These are phyloP conservation scores for Peniophora sp. DNA, from an alignment of 1,284 basidiomycete genomes.

Conservation along the genomic window DNA sequence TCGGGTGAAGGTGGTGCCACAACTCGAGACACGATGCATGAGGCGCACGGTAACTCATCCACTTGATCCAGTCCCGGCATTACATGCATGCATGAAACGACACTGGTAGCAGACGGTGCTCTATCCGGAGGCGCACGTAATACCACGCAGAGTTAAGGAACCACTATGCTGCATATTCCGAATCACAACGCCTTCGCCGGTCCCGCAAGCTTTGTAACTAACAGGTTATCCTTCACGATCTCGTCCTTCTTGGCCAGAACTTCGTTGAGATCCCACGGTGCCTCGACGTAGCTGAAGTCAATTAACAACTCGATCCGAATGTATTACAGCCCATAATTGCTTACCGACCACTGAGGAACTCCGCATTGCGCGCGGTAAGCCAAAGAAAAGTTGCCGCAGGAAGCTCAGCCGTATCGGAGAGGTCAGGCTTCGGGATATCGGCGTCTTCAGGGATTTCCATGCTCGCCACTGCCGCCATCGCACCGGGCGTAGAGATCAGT, in stretches of 20 bases:
- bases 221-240: not conserved
- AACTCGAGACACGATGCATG: no score
- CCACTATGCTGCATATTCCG: no score
- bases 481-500: not conserved
- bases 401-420: not conserved
- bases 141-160: no score
- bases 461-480: not conserved
- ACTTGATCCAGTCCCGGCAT: no score
- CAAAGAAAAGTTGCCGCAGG: not conserved
- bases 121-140: no score
- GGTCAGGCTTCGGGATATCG: no score
- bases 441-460: not conserved
- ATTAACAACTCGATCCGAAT: not conserved
- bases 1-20: no score
- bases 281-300: not conserved
- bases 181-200: no score
- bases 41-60: no score
- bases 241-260: not conserved
- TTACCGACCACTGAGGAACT: not conserved
- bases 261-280: not conserved
- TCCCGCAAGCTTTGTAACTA: not conserved
- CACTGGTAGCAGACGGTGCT: no score
- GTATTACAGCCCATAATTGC: no score
- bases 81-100: no score
- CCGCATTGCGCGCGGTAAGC: constrained; percentile 1